These are phyloP conservation scores for Aegilops speltoides DNA, from an alignment of 176 grass and related monocot genomes.

Conservation along the genomic window DNA sequence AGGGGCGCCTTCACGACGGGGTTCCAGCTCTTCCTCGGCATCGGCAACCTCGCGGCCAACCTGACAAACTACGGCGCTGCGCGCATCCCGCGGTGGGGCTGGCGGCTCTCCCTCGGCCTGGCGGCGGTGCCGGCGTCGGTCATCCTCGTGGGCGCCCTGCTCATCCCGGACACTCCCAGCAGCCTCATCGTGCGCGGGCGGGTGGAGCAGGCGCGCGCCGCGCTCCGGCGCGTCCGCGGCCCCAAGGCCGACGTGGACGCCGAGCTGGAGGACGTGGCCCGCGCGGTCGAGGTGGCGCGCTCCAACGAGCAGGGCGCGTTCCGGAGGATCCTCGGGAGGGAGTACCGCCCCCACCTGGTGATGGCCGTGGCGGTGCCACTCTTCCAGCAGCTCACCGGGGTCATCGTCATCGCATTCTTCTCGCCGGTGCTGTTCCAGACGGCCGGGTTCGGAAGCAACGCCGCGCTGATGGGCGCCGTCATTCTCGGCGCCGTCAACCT, in stretches of 20 bases:
- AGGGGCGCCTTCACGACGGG: slow-evolving; percentile 63
- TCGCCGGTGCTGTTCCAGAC: slow-evolving; percentile 74
- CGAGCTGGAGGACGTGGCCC: slow-evolving; percentile 48
- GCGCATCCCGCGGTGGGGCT: slow-evolving; percentile 51
- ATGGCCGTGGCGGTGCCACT: slow-evolving; percentile 60
- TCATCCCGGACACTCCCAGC: slow-evolving; percentile 63
- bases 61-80: slow-evolving; percentile 58
- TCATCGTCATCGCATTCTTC: slow-evolving; percentile 70
- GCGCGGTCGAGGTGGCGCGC: slow-evolving; percentile 26
- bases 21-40: slow-evolving; percentile 66
- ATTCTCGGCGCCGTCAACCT: slow-evolving; percentile 62
- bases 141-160: slow-evolving; percentile 40
- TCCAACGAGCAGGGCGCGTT: slow-evolving; percentile 48
- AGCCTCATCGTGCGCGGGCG: slow-evolving; percentile 55
- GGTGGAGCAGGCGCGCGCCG: slow-evolving; percentile 39
- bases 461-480: slow-evolving; percentile 58
- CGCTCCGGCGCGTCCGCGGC: slow-evolving; percentile 48
- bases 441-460: slow-evolving; percentile 54
- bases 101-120: slow-evolving; percentile 65
- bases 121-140: slow-evolving; percentile 47
- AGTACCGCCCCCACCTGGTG: slow-evolving; percentile 61
- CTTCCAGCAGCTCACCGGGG: slow-evolving; percentile 74
- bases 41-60: slow-evolving; percentile 59
- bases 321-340: slow-evolving; percentile 43
- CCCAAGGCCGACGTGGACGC: slow-evolving; percentile 47